Base-by-base conservation (phyloP, 2,329 filamentous ascomycete genomes). In the Stemphylium lycopersici region DNA sequence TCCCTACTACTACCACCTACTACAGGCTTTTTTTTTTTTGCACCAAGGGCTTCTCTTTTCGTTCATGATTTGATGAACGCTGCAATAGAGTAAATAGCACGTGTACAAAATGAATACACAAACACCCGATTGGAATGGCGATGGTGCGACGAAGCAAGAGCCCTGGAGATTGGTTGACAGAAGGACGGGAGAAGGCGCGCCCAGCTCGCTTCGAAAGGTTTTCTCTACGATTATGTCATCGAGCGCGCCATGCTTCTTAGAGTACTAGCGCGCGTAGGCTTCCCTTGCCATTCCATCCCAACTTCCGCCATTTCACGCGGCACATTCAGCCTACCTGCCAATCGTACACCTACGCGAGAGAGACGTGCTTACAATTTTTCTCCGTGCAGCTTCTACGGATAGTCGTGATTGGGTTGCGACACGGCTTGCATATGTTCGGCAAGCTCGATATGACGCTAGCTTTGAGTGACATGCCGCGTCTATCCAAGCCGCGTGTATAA, bases 401-500 rank as follows among this genome's bases (percentile, higher is more conserved):
- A 29, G 39, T 37, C 15, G 3, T 32, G 39, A 12, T 34, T 36
- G 26, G 16, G 34, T 36, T 33, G 20, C 37, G 49, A 46, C 36
- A 39, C 41, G 36, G 49, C 39, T 39, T 44, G 39, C 39, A 26
- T 33, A 39, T n/a, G 46, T 33, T 31, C 26, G 51, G 40, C 31
- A 36, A 41, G 41, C 16, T 49, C 39, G 43, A 44, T 24, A 52
- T 56, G 31, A 13, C 59, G 58, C 64, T 66, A 67, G 58, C 44
- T 52, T 51, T 52, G 47, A 49, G 22, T 22, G 50, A 52, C 56
- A 59, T 61, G 55, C 52, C 61, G 62, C 45, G 50, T 52, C 24
- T 55, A 56, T 48, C 50, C 55, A 54, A 48, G 45, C 47, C 34
- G 43, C 31, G 38, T 59, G 53, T 52, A 58, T 57, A 57, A 57